A percentile compares a stretch with the other conserved stretches of the same genome.
These are phyloP conservation scores for Schoenoplectus triqueter DNA, from an alignment of 202 grass and related monocot genomes.

Conservation along the genomic window DNA sequence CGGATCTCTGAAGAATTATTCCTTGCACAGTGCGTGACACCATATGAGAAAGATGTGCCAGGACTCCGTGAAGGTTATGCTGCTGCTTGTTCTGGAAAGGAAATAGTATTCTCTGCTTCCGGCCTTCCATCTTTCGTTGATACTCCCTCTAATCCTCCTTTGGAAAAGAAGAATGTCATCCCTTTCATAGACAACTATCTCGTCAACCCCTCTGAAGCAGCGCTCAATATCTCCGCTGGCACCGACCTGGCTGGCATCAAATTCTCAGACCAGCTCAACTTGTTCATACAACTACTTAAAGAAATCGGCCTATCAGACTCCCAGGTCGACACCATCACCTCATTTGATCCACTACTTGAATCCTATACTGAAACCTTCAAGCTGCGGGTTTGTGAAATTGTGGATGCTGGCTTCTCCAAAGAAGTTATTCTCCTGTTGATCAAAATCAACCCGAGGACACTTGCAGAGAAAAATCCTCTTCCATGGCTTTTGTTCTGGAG, in stretches of 20 bases:
- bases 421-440: constrained; percentile 31
- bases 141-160: neutral
- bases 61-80: constrained; percentile 4
- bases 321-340: neutral
- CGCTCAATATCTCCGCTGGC: neutral
- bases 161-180: neutral
- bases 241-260: neutral
- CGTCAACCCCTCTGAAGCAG: neutral
- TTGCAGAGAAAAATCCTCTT: neutral
- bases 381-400: neutral
- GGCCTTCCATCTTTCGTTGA: neutral
- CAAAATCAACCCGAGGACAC: neutral
- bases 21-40: neutral
- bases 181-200: neutral
- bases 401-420: neutral
- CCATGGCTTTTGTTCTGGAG: constrained; percentile 26
- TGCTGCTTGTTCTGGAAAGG: neutral
- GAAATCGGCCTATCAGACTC: neutral
- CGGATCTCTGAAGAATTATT: neutral
- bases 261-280: neutral
- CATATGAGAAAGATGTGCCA: neutral
- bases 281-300: neutral
- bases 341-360: constrained; percentile 15
- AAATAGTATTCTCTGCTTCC: neutral
- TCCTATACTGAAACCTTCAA: constrained; percentile 21